Evolutionary conservation across 495 filamentous ascomycete genomes (phyloP).

Genomic region (Rhypophila decipiens): DNA sequence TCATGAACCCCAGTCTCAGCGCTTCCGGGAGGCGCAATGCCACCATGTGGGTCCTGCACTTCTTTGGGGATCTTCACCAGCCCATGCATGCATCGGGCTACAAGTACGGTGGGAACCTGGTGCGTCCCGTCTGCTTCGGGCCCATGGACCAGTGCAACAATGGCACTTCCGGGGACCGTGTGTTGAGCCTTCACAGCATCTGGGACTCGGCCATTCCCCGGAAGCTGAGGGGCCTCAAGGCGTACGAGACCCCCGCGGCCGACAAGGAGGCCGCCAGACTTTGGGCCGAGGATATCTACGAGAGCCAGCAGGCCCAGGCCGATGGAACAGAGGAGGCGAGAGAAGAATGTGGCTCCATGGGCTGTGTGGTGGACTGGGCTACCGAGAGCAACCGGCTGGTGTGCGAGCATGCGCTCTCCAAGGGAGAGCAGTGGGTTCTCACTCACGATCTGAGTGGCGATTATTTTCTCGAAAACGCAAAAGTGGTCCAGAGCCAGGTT

Average conservation of each 20-base stretch:
- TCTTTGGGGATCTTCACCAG: constrained; percentile 16
- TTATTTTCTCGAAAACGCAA: constrained; percentile 11
- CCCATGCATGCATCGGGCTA: constrained; percentile 9
- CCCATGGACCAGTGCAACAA: neutral
- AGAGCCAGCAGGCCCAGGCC: constrained; percentile 2
- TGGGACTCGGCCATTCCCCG: constrained; percentile 12
- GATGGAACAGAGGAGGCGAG: neutral
- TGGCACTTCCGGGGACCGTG: neutral
- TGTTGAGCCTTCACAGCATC: constrained; percentile 5
- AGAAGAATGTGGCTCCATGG: neutral
- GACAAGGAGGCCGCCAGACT: constrained; percentile 9
- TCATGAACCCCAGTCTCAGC: neutral
- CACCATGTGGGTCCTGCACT: constrained; percentile 14
- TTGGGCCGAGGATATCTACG: constrained; percentile 10
- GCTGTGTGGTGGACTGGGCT: constrained; percentile 9
- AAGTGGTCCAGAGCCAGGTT: constrained; percentile 6
- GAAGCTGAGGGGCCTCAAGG: constrained; percentile 3
- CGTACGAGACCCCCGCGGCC: neutral
- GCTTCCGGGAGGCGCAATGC: constrained; percentile 3
- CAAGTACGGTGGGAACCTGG: constrained; percentile 11
- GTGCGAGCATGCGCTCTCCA: constrained; percentile 7
- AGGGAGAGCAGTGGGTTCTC: constrained; percentile 9
- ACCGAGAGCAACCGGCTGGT: constrained; percentile 10
- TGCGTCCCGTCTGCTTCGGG: constrained; percentile 9
- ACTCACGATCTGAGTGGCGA: constrained; percentile 10